phyloP scores from a whole-genome alignment of 345 rosid species.

The Salix koriyanagi region DNA sequence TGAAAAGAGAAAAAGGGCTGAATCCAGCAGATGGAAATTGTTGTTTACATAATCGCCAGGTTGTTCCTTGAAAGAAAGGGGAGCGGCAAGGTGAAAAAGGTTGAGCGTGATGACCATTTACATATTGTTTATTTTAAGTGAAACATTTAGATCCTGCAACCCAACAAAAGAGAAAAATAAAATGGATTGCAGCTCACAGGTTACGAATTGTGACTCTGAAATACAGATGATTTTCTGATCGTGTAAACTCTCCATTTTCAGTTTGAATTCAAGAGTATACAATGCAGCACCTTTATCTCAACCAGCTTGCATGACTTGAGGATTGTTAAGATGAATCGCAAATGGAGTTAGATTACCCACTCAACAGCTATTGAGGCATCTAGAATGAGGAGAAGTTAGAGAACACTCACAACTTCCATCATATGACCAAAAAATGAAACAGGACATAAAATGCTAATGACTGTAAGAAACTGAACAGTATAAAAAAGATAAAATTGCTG shows the following conservation, averaged over 20 bases:
- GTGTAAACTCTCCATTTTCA: not conserved
- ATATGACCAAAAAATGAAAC: not conserved
- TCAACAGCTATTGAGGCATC: not conserved
- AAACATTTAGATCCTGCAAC: not conserved
- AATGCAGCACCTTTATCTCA: not conserved
- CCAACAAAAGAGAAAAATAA: not conserved
- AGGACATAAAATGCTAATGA: not conserved
- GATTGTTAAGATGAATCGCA: not conserved
- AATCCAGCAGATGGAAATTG: not conserved
- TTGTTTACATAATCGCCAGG: not conserved
- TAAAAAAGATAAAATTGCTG: not conserved
- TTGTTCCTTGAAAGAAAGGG: not conserved
- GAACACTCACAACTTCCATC: not conserved
- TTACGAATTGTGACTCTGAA: not conserved
- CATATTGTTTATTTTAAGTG: not conserved
- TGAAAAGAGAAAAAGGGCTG: not conserved
- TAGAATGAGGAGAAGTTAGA: not conserved
- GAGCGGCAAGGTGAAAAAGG: not conserved
- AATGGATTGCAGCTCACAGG: not conserved
- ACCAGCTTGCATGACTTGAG: not conserved
- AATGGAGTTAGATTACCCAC: not conserved
- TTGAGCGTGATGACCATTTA: not conserved
- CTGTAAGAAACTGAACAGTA: not conserved
- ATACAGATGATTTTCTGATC: not conserved
- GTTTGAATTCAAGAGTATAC: not conserved